Conservation (phyloP, 2,329 filamentous ascomycete genomes). For the Aspergillus quadrilineatus region DNA sequence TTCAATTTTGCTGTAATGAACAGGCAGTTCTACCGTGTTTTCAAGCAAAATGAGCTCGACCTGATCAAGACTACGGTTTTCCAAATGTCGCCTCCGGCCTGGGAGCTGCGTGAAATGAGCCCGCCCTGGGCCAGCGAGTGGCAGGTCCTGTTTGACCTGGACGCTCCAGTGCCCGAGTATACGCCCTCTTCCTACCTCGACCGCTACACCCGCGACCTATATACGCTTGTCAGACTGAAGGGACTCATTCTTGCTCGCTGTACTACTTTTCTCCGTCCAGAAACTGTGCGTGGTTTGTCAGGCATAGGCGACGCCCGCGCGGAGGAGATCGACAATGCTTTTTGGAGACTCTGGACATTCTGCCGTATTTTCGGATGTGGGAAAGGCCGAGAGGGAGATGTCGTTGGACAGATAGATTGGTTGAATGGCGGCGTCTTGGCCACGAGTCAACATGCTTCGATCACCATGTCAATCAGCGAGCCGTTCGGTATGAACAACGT, state of each 20-base stretch:
- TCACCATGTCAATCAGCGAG: constrained; percentile 48
- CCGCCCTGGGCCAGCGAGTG: constrained; percentile 50
- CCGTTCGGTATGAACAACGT: constrained; percentile 54
- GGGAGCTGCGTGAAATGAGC: constrained; percentile 60
- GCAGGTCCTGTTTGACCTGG: constrained; percentile 43
- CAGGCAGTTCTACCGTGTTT: constrained; percentile 57
- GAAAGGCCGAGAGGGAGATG: constrained; percentile 59
- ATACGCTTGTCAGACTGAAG: constrained; percentile 56
- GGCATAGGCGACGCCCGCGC: constrained; percentile 48
- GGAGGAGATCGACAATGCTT: constrained; percentile 58
- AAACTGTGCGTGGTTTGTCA: constrained; percentile 55
- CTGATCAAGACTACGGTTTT: constrained; percentile 53
- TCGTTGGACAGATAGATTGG: constrained; percentile 63
- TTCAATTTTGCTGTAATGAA: constrained; percentile 56
- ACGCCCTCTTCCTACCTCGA: constrained; percentile 54
- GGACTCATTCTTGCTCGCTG: constrained; percentile 57
- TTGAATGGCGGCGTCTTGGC: constrained; percentile 57
- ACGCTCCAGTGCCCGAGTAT: constrained; percentile 53
- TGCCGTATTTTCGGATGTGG: constrained; percentile 62
- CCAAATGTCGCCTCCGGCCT: constrained; percentile 58
- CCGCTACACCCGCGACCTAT: constrained; percentile 53
- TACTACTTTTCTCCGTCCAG: constrained; percentile 55
- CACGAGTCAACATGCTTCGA: constrained; percentile 42
- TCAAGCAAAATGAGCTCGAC: constrained; percentile 56
- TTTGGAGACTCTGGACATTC: constrained; percentile 67